Evolutionary conservation across 2,329 filamentous ascomycete species (phyloP).

Genomic region (Chrysoporthe puriensis): DNA sequence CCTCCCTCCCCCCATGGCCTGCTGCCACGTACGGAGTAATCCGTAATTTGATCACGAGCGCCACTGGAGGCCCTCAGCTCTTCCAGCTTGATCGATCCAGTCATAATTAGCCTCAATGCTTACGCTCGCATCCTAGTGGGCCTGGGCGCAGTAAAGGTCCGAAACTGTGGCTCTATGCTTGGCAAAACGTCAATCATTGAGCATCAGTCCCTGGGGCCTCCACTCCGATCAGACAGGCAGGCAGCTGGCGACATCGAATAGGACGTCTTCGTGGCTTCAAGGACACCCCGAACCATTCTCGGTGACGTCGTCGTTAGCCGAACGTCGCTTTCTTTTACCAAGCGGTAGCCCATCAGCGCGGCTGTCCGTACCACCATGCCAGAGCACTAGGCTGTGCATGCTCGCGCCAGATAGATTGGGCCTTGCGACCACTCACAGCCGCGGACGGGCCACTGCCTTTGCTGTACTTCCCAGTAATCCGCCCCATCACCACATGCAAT

Average conservation of each 20-base stretch:
- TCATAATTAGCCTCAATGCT: not conserved
- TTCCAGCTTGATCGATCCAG: not conserved
- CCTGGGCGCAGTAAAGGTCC: not conserved
- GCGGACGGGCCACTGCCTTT: slow-evolving; percentile 8
- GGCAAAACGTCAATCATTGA: slow-evolving; percentile 3
- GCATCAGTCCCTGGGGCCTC: not conserved
- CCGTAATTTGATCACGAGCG: not conserved
- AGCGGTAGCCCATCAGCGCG: not conserved
- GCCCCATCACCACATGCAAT: slow-evolving; percentile 1
- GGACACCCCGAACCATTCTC: not conserved
- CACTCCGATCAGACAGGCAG: not conserved
- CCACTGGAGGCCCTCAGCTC: not conserved
- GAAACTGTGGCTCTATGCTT: not conserved
- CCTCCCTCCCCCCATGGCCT: not conserved
- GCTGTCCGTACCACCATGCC: not conserved
- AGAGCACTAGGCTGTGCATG: not conserved
- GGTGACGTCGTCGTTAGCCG: not conserved
- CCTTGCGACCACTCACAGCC: slow-evolving; percentile 14
- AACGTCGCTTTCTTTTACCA: not conserved
- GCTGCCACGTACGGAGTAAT: not conserved
- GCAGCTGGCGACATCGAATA: not conserved
- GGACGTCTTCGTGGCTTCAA: not conserved
- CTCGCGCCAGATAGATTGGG: slow-evolving; percentile 20
- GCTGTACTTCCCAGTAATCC: not conserved
- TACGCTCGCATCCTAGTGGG: not conserved